These are phyloP conservation scores for Erodium chrysanthum DNA, from an alignment of 441 rosid genomes.

Conservation along the genomic window DNA sequence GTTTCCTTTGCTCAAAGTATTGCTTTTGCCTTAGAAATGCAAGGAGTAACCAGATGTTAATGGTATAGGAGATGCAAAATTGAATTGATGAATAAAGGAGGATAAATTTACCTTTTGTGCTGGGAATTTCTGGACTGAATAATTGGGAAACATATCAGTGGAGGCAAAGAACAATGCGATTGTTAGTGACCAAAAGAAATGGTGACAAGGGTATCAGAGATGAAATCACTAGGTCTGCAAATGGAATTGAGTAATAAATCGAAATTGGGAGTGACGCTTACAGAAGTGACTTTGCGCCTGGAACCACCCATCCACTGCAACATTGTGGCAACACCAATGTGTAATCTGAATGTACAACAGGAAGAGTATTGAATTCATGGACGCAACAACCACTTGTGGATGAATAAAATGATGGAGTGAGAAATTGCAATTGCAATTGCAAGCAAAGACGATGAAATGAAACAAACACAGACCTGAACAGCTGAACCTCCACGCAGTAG, in stretches of 20 bases:
- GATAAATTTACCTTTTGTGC: slow-evolving; percentile 36
- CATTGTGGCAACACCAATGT: slow-evolving; percentile 27
- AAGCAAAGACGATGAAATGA: background rate
- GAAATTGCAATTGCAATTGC: background rate
- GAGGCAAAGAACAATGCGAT: background rate
- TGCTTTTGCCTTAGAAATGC: slow-evolving; percentile 58
- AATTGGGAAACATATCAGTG: background rate
- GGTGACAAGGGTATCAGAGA: slow-evolving; percentile 14
- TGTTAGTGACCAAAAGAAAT: slow-evolving; percentile 14
- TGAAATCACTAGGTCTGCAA: background rate
- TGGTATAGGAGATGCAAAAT: background rate
- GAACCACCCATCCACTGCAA: slow-evolving; percentile 96
- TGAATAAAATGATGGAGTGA: background rate
- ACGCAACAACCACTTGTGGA: background rate
- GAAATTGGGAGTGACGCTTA: slow-evolving; percentile 22
- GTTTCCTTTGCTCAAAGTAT: slow-evolving; percentile 71
- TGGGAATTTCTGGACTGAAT: slow-evolving; percentile 54
- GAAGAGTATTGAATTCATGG: background rate
- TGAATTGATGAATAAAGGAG: background rate
- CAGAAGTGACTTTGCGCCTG: slow-evolving; percentile 66
- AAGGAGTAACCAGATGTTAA: slow-evolving; percentile 1
- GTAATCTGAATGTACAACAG: background rate
- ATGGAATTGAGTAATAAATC: background rate
- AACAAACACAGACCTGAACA: background rate
- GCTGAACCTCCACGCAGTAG: background rate